Base-by-base conservation (phyloP, 192 early-diverging fungal species). In the Cetraspora pellucida region DNA sequence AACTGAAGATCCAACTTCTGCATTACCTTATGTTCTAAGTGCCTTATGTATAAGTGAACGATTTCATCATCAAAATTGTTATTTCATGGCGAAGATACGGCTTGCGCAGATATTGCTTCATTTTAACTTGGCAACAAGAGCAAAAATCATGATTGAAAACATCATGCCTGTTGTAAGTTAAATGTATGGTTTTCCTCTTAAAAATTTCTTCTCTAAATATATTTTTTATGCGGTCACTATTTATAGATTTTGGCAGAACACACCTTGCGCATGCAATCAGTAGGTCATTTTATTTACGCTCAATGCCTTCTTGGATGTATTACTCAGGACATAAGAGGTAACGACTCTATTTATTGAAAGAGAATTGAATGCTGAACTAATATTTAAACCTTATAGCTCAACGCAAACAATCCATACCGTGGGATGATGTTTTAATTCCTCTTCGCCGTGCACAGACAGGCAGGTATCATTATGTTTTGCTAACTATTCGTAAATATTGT, bases 11-110 rank as follows among this genome's bases (percentile, higher is more conserved):
- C 63, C 44, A 3, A 76, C 49, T 50, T 54, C 74, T 13, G 74
- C 74, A 10, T 63, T 76, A 54, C 74, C 74, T 3, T 76, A 47
- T 43, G 74, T 76, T 47, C 28, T 76, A 50, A 66, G 47, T 37
- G 66, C 74, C 0, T 37, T 76, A 6, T 76, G 74, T 19, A 27
- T 76, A 30, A 76, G 74, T 54, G 74, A 76, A 54, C 23, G 63
- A 50, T 76, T 76, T 66, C 57, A 66, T 76, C 66, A 76, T 66
- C 74, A 66, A 54, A 76, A 63, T 54, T 66, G 74, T 16, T 76
- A 66, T 66, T 66, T 76, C n/a, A 13, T 76, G 25, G 74, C 74
- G 1, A 76, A 46, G 10, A 66, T 76, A 50, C 47, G 74, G 7
- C 49, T 76, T 14, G 61, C 74, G 1, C 61, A 76, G 28, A 76